Base-by-base conservation (phyloP, 805 yeast species). In the Spathaspora hagerdaliae region DNA sequence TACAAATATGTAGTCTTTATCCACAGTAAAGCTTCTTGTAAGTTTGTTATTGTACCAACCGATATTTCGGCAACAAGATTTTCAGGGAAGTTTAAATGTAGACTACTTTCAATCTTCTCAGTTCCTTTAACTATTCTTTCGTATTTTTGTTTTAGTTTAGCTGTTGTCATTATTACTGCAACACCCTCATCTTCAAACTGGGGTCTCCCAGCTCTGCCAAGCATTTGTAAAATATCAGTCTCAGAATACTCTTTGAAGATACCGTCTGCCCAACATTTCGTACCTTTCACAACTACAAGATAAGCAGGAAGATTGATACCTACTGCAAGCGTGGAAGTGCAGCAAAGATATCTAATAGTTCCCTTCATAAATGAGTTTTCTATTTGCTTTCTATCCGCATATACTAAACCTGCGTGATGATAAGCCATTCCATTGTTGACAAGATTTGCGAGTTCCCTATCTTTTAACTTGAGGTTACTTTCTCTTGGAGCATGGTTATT, bases 181-280 rank as follows among this genome's bases (percentile, higher is more conserved):
- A 73, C 77, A 2, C 78, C 78, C 32, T 71, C 71, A 3, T 65
- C 67, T 52, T 79, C 83, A 55, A 69, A 78, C 31, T 76, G 81
- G 0, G 84, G 83, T 41, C 85, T 67, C 3, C 86, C 85, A 3
- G 85, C 85, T 52, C 85, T 66, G 3, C 85, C 85, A 58, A 81
- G 73, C 86, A 81, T 82, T 51, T 82, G 85, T 36, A 78, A 57
- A 29, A 81, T 61, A 46, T 80, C 85, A 24, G 79, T 60, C 39
- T 76, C 79, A 2, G 81, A 69, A 55, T 80, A 81, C 47, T 81
- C 85, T 32, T 62, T 63, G 48, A 74, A 67, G 44, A 67, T 74
- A 19, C 75, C 74, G 15, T 73, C 74, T 14, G 58, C 61, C 78
- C 84, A 85, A 42, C 77, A 72, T 53, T 76, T 81, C 0, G 86